A percentile compares a stretch with the other conserved stretches of the same genome.
phyloP scores from a whole-genome alignment of 441 rosid species.

The Erodium moschatum region DNA sequence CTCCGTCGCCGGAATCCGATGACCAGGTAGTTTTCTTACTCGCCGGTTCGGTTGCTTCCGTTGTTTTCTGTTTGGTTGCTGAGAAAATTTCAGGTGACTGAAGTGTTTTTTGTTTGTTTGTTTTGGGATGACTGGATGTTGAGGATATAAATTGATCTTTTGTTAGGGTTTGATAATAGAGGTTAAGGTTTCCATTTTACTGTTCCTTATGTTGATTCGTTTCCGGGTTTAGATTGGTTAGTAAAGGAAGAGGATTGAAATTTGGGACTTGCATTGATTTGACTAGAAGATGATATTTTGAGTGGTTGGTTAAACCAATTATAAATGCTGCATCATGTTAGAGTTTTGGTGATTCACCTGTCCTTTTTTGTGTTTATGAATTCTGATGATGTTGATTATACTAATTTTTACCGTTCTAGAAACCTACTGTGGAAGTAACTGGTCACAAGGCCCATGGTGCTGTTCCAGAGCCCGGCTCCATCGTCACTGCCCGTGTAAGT shows the following conservation, averaged over 20 bases:
- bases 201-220: no score
- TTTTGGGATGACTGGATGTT: background rate
- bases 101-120: background rate
- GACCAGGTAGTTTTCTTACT: constrained; percentile 43
- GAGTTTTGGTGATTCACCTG: no score
- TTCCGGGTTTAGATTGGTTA: background rate
- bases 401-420: constrained; percentile 32
- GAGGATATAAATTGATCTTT: background rate
- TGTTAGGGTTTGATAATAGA: background rate
- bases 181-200: no score
- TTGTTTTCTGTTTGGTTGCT: background rate
- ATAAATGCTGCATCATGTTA: no score
- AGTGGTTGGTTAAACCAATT: background rate
- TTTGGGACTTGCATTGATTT: no score
- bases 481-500: constrained; percentile 70
- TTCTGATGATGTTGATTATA: background rate
- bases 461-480: constrained; percentile 71
- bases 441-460: constrained; percentile 77
- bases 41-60: background rate
- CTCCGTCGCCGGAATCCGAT: constrained; percentile 46
- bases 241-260: background rate
- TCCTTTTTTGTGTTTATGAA: background rate
- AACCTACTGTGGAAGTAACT: constrained; percentile 62
- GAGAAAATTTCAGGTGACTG: background rate
- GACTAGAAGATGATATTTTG: background rate